phyloP scores from a whole-genome alignment of 441 rosid species.

The Populus hybrid region DNA sequence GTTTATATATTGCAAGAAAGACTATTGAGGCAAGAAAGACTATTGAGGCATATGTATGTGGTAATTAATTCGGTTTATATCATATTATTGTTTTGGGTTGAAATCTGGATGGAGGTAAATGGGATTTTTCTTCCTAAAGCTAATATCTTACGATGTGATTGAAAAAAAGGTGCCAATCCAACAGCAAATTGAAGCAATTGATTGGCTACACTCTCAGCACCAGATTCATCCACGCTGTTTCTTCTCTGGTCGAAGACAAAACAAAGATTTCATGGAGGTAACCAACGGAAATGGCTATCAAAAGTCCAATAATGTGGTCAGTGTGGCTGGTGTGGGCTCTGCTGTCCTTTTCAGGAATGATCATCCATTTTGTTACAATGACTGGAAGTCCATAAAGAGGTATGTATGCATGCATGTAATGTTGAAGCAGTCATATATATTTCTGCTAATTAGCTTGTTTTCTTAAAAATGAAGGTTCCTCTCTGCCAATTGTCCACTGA shows the following conservation, averaged over 20 bases:
- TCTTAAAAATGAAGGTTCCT: constrained; percentile 49
- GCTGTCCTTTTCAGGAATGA: constrained; percentile 71
- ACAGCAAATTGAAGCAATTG: constrained; percentile 59
- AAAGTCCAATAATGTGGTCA: constrained; percentile 34
- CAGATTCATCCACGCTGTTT: constrained; percentile 63
- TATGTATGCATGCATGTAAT: constrained; percentile 13
- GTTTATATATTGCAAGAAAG: no score
- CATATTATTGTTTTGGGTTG: no score
- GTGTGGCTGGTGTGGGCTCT: constrained; percentile 84
- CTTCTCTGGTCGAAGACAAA: constrained; percentile 59
- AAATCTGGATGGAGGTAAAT: not conserved
- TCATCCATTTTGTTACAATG: constrained; percentile 66
- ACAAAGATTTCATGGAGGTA: constrained; percentile 23
- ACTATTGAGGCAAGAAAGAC: no score
- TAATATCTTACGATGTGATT: not conserved
- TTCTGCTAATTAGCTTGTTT: not conserved
- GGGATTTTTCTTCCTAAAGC: not conserved
- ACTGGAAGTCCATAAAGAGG: constrained; percentile 90
- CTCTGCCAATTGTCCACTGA: constrained; percentile 60
- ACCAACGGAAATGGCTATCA: constrained; percentile 38
- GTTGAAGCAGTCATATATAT: not conserved
- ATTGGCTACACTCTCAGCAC: constrained; percentile 81
- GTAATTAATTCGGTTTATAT: no score
- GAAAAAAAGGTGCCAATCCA: constrained; percentile 61
- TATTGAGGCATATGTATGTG: no score